Evolutionary conservation across 148 eudicot genomes (phyloP).

Genomic region (Persicaria maculosa): DNA sequence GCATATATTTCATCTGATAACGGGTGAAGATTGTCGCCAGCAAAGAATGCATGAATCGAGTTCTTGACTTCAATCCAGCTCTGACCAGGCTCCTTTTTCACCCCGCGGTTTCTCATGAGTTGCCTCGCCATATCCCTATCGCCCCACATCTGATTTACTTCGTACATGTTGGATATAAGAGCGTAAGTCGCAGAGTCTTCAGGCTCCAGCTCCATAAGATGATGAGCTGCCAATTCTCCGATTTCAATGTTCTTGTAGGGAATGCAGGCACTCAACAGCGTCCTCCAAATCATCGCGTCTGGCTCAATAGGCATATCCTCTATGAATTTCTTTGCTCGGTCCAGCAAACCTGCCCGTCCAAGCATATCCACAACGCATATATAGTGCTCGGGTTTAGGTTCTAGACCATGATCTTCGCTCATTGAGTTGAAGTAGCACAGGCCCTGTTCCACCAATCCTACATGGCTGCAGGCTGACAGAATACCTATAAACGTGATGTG

Average conservation of each 20-base stretch:
- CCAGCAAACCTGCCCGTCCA: conserved; percentile 69
- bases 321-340: conserved; percentile 58
- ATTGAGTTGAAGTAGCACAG: conserved; percentile 66
- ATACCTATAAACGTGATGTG: conserved; percentile 72
- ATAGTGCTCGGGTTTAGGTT: conserved; percentile 72
- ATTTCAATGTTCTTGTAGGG: conserved; percentile 62
- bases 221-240: conserved; percentile 61
- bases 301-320: conserved; percentile 70
- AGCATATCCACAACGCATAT: conserved; percentile 78
- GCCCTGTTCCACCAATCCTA: conserved; percentile 82
- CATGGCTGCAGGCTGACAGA: conserved; percentile 91
- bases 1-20: conserved; percentile 51
- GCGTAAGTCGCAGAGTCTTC: conserved; percentile 80
- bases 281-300: conserved; percentile 85
- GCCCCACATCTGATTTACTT: conserved; percentile 49
- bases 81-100: conserved; percentile 86
- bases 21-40: conserved; percentile 81
- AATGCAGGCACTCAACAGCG: conserved; percentile 77
- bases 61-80: conserved; percentile 87
- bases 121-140: conserved; percentile 52
- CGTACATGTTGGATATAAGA: conserved; percentile 76
- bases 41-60: conserved; percentile 74
- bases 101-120: conserved; percentile 69
- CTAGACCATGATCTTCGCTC: conserved; percentile 52
- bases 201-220: conserved; percentile 60